A percentile compares a stretch with the other conserved stretches of the same genome.
phyloP scores from a whole-genome alignment of 2,329 filamentous ascomycete species.

The Waltergamsia citrina region DNA sequence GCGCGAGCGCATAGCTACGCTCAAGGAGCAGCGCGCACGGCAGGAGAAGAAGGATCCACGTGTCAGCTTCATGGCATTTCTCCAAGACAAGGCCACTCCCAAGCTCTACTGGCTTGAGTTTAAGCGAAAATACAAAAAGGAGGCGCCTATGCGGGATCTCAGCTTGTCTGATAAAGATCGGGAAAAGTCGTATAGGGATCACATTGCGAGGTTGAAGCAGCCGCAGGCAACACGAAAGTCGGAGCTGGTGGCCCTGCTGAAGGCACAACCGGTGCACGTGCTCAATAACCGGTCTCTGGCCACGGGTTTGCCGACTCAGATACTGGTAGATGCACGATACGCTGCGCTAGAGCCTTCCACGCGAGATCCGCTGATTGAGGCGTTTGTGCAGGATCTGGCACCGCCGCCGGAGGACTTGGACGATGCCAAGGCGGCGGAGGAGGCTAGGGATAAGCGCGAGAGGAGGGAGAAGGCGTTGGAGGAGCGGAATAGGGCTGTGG shows the following conservation, averaged over 20 bases:
- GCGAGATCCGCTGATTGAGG: constrained; percentile 56
- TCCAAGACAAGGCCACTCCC: constrained; percentile 73
- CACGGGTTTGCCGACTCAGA: constrained; percentile 47
- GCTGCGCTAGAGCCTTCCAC: constrained; percentile 52
- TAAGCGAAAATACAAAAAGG: constrained; percentile 79
- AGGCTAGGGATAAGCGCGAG: constrained; percentile 38
- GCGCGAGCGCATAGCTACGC: constrained; percentile 60
- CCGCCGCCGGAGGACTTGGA: constrained; percentile 39
- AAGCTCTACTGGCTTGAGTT: constrained; percentile 99
- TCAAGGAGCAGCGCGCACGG: constrained; percentile 63
- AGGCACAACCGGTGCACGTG: constrained; percentile 43
- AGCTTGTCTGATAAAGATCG: constrained; percentile 65
- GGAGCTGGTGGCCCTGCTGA: constrained; percentile 58
- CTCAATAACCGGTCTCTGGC: constrained; percentile 52
- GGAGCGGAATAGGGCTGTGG: constrained; percentile 52
- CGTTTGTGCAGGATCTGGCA: constrained; percentile 55
- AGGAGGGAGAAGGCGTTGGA: constrained; percentile 58
- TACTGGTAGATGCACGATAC: constrained; percentile 61
- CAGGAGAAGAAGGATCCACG: constrained; percentile 76
- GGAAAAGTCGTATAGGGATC: constrained; percentile 72
- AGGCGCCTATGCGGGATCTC: constrained; percentile 68
- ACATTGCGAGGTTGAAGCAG: constrained; percentile 57
- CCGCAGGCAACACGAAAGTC: constrained; percentile 57
- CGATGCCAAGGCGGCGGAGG: constrained; percentile 38
- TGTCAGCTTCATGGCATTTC: constrained; percentile 72